Base-by-base conservation (phyloP, 495 filamentous ascomycete genomes). In the Aspergillus steynii region DNA sequence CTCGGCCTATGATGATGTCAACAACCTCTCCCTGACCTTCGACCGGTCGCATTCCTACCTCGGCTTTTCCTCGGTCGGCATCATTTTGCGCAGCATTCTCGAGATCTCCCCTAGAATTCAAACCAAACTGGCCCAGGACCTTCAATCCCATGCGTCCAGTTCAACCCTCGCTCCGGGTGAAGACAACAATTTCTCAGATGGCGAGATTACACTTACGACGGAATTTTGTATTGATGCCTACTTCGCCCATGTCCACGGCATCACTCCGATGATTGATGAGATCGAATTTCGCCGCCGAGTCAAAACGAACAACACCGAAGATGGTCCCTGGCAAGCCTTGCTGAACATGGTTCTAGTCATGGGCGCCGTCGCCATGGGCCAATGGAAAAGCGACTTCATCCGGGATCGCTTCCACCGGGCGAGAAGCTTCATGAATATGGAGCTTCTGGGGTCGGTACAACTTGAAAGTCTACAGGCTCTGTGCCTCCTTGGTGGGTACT, bases 321-420 rank as follows among this genome's bases (percentile, higher is more conserved):
- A 87, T 62, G 77, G 88, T 63, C 74, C 80, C 10, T 91, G 88
- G 88, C 77, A 90, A 5, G 85, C 85, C 1, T 71, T 91, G 42
- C 74, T 89, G 37, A 90, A 91, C 70, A 90, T 88, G 77, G 87
- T 91, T 37, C 85, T 91, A 59, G 88, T 88, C 14, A 82, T 90
- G 77, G 88, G 88, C 12, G 85, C 83, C 68, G 85, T 91, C 54
- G 85, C 50, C 31, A 4, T 7, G 5, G 31, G 31, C 31, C 31
- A 34, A 7, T 34, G 31, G 31, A 7, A 34, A 34, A 34, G 31
- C 31, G 31, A 34, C 5, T 34, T 34, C 6, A 34, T 34, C 5
- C 31, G 31, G 5, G 9, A 82, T 1, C 89, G 86, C 75, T 89
- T 87, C 74, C 83, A 81, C 68, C 78, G 81, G 26, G 82, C 86